Base-by-base conservation (phyloP, 306 rosid species). In the Herpetospermum pedunculosum region DNA sequence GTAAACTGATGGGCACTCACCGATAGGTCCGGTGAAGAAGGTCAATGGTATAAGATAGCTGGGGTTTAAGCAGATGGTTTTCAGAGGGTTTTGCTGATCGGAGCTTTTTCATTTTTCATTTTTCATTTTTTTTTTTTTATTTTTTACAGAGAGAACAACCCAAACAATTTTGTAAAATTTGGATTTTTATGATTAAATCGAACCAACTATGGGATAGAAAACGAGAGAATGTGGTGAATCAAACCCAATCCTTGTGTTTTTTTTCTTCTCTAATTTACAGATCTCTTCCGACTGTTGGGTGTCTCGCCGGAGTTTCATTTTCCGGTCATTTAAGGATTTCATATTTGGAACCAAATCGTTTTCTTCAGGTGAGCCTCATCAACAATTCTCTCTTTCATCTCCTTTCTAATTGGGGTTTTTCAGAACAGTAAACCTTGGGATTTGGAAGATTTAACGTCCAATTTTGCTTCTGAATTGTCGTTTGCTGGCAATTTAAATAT, bases 31-130 rank as follows among this genome's bases (percentile, higher is more conserved):
- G 84, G 98, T 84, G 12, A 80, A 5, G 65, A 40, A 72, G 86
- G 90, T 88, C 90, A 85, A 88, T 90, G 92, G 79, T 84, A 92
- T 80, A 84, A 86, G 84, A 46, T 43, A 46, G 29, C 75, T 48
- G 83, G 95, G 97, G 97, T 88, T 91, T 91, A 88, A 88, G 94
- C 83, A 26, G 21, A 38, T 15, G 34, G 78, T 84, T 84, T 78
- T 88, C 87, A 83, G 74, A 82, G 97, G 97, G 97, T 89, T 91
- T 88, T 87, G 80, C 86, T 38, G 76, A 82, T 87, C 89, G 79
- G 75, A 77, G n/a, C n/a, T n/a, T n/a, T n/a, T n/a, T n/a, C n/a
- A 71, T 65, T 79, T 60, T 1, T 47, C 7, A 6, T 5, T 55
- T 25, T 49, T 62, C 37, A 4, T 13, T 47, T 62, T 4, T 1